phyloP scores from a whole-genome alignment of 805 yeast species.

The Cyberlindnera misumaiensis region DNA sequence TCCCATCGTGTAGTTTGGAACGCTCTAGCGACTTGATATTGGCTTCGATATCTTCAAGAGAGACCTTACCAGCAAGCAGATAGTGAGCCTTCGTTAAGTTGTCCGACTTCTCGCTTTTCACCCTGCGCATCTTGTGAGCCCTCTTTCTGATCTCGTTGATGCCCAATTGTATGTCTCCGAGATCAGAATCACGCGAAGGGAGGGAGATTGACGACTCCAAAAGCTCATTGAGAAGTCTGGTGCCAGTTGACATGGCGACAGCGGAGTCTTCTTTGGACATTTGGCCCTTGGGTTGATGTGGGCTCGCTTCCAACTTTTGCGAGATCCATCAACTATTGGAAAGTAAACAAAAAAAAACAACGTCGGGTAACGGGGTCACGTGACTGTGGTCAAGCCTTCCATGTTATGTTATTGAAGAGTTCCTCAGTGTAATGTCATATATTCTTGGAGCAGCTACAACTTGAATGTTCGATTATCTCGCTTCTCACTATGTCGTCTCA shows the following conservation, averaged over 20 bases:
- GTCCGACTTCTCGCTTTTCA: constrained; percentile 31
- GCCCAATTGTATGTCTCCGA: constrained; percentile 78
- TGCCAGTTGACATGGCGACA: constrained; percentile 12
- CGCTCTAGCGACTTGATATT: constrained; percentile 38
- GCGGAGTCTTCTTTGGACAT: too few relatives aligned
- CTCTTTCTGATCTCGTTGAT: constrained; percentile 70
- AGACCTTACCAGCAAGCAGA: constrained; percentile 81
- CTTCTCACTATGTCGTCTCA: too few relatives aligned
- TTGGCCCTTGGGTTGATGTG: too few relatives aligned
- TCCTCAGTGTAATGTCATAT: too few relatives aligned
- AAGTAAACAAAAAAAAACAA: not conserved
- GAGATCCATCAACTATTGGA: not conserved
- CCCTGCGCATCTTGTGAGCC: constrained; percentile 49
- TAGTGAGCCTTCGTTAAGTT: constrained; percentile 72
- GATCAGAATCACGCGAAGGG: constrained; percentile 56
- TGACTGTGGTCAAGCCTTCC: too few relatives aligned
- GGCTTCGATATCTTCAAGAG: constrained; percentile 73
- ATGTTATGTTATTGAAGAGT: too few relatives aligned
- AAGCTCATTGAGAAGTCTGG: constrained; percentile 52
- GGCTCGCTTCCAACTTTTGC: not conserved
- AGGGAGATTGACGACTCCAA: constrained; percentile 71
- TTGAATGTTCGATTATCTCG: too few relatives aligned
- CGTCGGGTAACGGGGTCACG: not conserved
- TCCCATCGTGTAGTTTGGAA: constrained; percentile 24
- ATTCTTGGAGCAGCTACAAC: too few relatives aligned